Percentiles rank a stretch among this genome's conserved stretches.
These are phyloP conservation scores for Lactarius hatsudake DNA, from an alignment of 768 basidiomycete genomes.

Conservation along the genomic window DNA sequence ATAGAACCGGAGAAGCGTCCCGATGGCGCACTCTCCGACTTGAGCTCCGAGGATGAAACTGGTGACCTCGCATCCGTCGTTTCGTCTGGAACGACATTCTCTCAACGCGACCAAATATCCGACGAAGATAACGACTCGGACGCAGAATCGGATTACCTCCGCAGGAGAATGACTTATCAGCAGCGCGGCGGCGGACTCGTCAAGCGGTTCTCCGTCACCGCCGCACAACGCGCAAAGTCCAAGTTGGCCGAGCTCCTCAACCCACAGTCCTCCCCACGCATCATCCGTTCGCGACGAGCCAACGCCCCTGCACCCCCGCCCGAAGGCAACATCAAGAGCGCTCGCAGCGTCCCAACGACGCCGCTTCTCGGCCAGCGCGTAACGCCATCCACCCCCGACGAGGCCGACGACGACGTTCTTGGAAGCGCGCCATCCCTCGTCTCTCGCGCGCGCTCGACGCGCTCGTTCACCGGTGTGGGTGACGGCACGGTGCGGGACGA, in stretches of 20 bases:
- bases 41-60: constrained; percentile 38
- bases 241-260: constrained; percentile 24
- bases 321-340: background rate
- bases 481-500: constrained; percentile 39
- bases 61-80: constrained; percentile 51
- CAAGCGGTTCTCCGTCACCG: constrained; percentile 25
- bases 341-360: constrained; percentile 19
- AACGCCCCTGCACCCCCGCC: background rate
- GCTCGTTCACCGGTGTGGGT: constrained; percentile 27
- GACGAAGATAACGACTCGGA: constrained; percentile 28
- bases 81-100: constrained; percentile 50
- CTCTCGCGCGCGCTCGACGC: constrained; percentile 11
- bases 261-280: constrained; percentile 7
- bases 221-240: constrained; percentile 27
- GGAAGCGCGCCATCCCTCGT: background rate
- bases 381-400: background rate
- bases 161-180: constrained; percentile 15
- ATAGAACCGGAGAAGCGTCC: constrained; percentile 38
- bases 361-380: constrained; percentile 14
- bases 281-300: constrained; percentile 11
- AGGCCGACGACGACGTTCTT: constrained; percentile 4
- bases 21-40: constrained; percentile 11
- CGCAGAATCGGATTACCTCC: constrained; percentile 21
- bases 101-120: constrained; percentile 17
- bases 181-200: constrained; percentile 20